These are phyloP conservation scores for Chrysoporthe puriensis DNA, from an alignment of 2,329 filamentous ascomycete species.

Conservation along the genomic window DNA sequence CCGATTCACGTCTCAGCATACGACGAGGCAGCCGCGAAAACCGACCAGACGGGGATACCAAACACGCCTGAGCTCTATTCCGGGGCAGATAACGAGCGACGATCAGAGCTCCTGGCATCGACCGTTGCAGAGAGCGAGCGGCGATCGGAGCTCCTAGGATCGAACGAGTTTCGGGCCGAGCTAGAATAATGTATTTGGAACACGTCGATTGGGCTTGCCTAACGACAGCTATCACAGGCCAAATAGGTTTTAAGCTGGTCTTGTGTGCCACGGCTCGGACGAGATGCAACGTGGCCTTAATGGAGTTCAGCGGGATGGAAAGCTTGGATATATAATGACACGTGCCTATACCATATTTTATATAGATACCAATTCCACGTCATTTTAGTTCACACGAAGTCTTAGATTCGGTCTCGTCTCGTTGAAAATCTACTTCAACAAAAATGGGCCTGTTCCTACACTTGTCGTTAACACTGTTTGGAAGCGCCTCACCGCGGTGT, in stretches of 20 bases:
- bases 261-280: background rate
- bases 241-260: background rate
- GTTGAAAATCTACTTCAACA: background rate
- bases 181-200: background rate
- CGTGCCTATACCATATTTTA: background rate
- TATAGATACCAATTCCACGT: conserved; percentile 1
- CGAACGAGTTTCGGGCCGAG: conserved; percentile 4
- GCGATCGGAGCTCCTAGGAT: background rate
- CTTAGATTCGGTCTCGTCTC: background rate
- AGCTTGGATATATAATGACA: background rate
- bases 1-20: background rate
- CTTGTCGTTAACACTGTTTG: background rate
- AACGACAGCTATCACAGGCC: background rate
- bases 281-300: background rate
- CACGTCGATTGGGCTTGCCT: background rate
- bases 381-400: background rate
- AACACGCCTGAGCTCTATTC: conserved; percentile 6
- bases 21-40: conserved; percentile 4
- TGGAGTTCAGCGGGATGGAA: background rate
- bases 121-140: background rate
- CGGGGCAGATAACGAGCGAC: background rate
- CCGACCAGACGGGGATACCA: background rate
- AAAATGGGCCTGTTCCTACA: background rate
- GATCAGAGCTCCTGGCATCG: conserved; percentile 3
- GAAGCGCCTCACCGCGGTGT: background rate